phyloP scores from a whole-genome alignment of 1,139 yeast species.

The Saccharomycopsis hybrid region DNA sequence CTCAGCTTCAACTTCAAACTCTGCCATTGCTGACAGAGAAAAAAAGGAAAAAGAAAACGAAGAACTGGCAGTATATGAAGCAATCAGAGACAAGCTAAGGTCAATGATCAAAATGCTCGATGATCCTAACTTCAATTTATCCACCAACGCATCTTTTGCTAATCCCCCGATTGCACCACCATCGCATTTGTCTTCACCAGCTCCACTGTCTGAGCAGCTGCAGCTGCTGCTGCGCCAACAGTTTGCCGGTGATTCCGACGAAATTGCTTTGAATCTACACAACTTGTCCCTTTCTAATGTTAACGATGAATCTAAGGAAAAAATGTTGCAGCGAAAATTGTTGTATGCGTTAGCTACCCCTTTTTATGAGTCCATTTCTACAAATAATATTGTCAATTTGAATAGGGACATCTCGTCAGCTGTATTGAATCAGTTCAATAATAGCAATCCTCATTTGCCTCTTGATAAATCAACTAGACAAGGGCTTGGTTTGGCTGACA shows the following conservation, averaged over 20 bases:
- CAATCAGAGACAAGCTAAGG: slow-evolving; percentile 13
- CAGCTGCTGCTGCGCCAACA: not conserved
- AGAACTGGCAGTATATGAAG: slow-evolving; percentile 8
- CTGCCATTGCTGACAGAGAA: not conserved
- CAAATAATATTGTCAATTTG: slow-evolving; percentile 19
- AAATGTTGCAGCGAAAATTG: slow-evolving; percentile 44
- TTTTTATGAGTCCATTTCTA: slow-evolving; percentile 46
- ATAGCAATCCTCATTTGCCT: slow-evolving; percentile 22
- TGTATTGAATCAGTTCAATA: slow-evolving; percentile 19
- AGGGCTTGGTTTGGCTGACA: not conserved
- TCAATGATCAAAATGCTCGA: slow-evolving; percentile 16
- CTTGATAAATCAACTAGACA: slow-evolving; percentile 7
- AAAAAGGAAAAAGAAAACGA: not conserved
- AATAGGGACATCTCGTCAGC: slow-evolving; percentile 17
- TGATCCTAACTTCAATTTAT: slow-evolving; percentile 5
- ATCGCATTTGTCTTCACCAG: not conserved
- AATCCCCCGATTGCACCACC: not conserved
- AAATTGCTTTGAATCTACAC: slow-evolving; percentile 49
- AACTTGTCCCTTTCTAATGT: slow-evolving; percentile 45
- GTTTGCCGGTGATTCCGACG: slow-evolving; percentile 1
- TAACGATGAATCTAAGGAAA: slow-evolving; percentile 30
- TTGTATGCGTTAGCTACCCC: slow-evolving; percentile 71
- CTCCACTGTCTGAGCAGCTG: too few relatives aligned
- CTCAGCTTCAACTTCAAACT: not conserved
- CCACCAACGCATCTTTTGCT: not conserved